Evolutionary conservation across 768 basidiomycete genomes (phyloP).

Genomic region (Tricholoma saponaceum): DNA sequence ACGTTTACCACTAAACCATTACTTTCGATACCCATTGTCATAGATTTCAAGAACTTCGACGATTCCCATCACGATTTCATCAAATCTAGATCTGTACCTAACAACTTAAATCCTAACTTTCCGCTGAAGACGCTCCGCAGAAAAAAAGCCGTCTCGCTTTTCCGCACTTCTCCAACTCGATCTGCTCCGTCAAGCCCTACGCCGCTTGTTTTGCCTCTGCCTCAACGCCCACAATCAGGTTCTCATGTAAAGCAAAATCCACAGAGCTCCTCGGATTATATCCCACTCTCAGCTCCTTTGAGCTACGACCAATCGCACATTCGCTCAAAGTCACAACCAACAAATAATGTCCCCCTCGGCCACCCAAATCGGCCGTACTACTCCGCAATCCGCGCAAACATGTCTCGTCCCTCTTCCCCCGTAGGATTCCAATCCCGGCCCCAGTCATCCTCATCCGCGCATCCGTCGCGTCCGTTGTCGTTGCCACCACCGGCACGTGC

Average conservation of each 20-base stretch:
- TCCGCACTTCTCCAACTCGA: conserved; percentile 23
- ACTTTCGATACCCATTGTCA: conserved; percentile 12
- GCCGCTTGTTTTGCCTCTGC: neutral
- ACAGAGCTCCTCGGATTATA: neutral
- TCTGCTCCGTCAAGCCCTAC: conserved; percentile 16
- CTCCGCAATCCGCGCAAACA: conserved; percentile 40
- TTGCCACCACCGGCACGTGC: conserved; percentile 11
- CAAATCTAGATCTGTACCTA: neutral
- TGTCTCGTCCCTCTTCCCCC: conserved; percentile 10
- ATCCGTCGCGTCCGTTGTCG: conserved; percentile 7
- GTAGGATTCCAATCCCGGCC: conserved; percentile 5
- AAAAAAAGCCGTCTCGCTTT: conserved; percentile 30
- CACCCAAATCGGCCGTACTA: conserved; percentile 54
- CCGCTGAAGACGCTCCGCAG: conserved; percentile 32
- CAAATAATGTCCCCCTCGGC: conserved; percentile 36
- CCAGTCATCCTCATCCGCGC: neutral
- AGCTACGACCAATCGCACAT: conserved; percentile 8
- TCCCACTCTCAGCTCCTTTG: conserved; percentile 3
- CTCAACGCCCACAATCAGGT: conserved; percentile 22
- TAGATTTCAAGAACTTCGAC: conserved; percentile 12
- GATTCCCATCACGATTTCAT: conserved; percentile 5
- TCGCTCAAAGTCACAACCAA: conserved; percentile 21
- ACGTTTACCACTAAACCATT: conserved; percentile 17
- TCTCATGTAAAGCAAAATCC: conserved; percentile 12
- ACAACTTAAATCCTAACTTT: neutral